Evolutionary conservation across 768 basidiomycete genomes (phyloP), one percentile per base, ranked within the genome.

Genomic region (Mycena filopes): DNA sequence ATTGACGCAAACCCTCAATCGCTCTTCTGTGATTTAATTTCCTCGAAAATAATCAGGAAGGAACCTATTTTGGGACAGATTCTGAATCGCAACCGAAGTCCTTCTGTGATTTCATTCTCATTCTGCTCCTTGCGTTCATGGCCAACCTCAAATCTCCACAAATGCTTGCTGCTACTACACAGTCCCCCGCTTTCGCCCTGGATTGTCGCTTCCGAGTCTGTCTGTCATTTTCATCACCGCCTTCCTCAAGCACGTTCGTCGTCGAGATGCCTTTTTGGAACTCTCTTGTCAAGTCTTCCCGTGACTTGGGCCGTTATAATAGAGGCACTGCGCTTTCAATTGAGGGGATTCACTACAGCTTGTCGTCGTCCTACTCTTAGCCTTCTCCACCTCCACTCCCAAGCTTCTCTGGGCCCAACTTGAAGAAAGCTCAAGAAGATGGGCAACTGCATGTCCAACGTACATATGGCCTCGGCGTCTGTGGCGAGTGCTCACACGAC

Each of bases 391-490:
- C 12, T 11, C 20, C 10, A 15, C 29, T 23, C 21, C 33, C 6
- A 33, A 25, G 33, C 36, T 18, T 13, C 46, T 51, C 60, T 55
- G 41, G 21, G 23, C n/a, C n/a, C n/a, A n/a, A n/a, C n/a, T n/a
- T n/a, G n/a, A n/a, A n/a, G n/a, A n/a, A n/a, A n/a, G n/a, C n/a
- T n/a, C 13, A 53, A 43, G 13, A 53, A 43, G 16, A 72, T 72
- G 71, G 71, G 71, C 23, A 72, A 72, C 57, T 72, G 69, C 29
- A 60, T 70, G 56, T 63, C 66, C 51, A 72, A 72, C 49, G 66
- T 69, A 48, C 47, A 56, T n/a, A 21, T 8, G 15, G n/a, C 12
- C 11, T 36, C 5, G 20, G 56, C 43, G 51, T 50, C 26, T 43
- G 47, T 46, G 41, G 25, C 63, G 6, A 55, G 13, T 43, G 53